A percentile compares a stretch with the other conserved stretches of the same genome.
phyloP scores from a whole-genome alignment of 306 rosid species.

The Trifolium repens region DNA sequence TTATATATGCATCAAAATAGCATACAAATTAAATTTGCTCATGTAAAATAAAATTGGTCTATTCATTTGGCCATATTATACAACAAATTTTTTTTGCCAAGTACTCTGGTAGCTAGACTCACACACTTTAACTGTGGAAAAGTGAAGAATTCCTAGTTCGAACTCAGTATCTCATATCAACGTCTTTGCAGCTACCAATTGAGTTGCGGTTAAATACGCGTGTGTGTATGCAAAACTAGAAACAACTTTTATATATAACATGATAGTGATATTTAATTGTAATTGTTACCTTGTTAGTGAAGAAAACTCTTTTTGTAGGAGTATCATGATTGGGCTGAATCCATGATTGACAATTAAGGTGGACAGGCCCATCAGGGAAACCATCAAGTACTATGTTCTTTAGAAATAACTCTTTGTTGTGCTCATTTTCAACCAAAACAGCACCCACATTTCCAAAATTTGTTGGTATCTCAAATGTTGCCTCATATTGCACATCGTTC shows the following conservation, averaged over 20 bases:
- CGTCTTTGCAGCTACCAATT: too few species aligned
- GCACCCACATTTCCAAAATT: conserved; percentile 49
- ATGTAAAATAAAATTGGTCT: conserved; percentile 19
- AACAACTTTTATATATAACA: too few species aligned
- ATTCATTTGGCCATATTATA: too few species aligned
- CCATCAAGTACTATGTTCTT: conserved; percentile 42
- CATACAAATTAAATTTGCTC: not conserved
- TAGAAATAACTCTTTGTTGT: conserved; percentile 29
- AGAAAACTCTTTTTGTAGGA: conserved; percentile 44
- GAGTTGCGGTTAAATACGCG: too few species aligned
- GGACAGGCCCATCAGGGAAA: conserved; percentile 35
- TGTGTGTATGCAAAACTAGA: too few species aligned
- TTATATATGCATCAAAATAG: not conserved
- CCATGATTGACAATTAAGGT: conserved; percentile 50
- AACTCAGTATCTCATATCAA: too few species aligned
- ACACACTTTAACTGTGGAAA: too few species aligned
- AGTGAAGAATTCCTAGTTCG: too few species aligned
- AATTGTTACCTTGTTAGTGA: conserved; percentile 43
- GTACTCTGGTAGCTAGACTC: too few species aligned
- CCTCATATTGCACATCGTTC: conserved; percentile 12
- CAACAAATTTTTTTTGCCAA: too few species aligned
- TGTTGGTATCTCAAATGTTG: conserved; percentile 29
- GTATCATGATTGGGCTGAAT: conserved; percentile 36
- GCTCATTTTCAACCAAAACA: conserved; percentile 38
- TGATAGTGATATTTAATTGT: too few species aligned